Evolutionary conservation across 495 filamentous ascomycete genomes (phyloP).

Genomic region (Wilcoxina mikolae): DNA sequence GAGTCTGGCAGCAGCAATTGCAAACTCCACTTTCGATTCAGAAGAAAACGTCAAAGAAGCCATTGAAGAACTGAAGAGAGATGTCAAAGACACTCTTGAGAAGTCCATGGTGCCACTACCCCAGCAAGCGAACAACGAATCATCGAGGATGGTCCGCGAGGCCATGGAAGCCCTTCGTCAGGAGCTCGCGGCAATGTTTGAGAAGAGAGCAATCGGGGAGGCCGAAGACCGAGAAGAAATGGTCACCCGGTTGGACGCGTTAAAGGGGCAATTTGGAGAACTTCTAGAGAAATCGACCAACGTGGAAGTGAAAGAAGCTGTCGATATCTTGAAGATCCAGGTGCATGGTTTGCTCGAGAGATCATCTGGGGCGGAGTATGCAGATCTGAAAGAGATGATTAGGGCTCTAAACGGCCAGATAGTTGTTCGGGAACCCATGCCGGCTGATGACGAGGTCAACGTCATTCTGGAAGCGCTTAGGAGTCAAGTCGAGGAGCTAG

Average conservation of each 20-base stretch:
- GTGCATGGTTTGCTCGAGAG: constrained; percentile 13
- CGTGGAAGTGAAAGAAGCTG: constrained; percentile 40
- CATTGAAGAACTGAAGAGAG: constrained; percentile 26
- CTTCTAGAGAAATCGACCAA: constrained; percentile 34
- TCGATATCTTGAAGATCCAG: constrained; percentile 30
- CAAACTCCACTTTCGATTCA: constrained; percentile 26
- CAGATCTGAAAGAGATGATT: constrained; percentile 10
- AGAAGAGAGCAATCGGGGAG: not conserved
- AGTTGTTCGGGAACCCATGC: not conserved
- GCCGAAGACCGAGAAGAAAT: constrained; percentile 6
- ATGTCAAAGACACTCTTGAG: constrained; percentile 26
- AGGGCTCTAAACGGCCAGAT: constrained; percentile 14
- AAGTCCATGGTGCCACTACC: constrained; percentile 25
- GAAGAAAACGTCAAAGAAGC: constrained; percentile 27
- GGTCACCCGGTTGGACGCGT: constrained; percentile 10
- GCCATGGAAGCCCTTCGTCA: constrained; percentile 7
- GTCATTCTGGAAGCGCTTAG: constrained; percentile 34
- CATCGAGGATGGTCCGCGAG: constrained; percentile 16
- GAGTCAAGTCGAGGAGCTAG: constrained; percentile 26
- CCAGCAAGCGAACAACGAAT: constrained; percentile 16
- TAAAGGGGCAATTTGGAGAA: constrained; percentile 17
- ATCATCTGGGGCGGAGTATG: constrained; percentile 1
- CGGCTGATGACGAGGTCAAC: constrained; percentile 31
- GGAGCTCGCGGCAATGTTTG: constrained; percentile 1
- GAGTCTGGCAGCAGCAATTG: constrained; percentile 25